These are phyloP conservation scores for Dendrobium catenatum DNA, from an alignment of 106 monocot species.

Conservation along the genomic window DNA sequence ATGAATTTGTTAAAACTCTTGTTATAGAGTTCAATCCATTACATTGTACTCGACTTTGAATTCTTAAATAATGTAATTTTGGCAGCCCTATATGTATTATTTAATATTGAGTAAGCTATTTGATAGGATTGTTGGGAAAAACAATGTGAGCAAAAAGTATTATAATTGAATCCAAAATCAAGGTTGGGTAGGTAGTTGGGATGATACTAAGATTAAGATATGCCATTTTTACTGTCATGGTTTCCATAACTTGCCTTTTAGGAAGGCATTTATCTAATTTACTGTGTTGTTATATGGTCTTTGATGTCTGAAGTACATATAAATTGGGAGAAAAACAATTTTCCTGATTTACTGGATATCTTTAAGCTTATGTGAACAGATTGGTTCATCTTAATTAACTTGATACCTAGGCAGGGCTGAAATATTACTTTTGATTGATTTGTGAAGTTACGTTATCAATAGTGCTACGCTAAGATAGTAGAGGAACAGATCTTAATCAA, in stretches of 20 bases:
- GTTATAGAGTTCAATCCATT: no score
- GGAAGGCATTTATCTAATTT: background rate
- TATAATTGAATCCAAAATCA: background rate
- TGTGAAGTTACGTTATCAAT: background rate
- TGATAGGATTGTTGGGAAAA: background rate
- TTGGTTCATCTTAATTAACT: background rate
- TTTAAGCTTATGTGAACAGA: background rate
- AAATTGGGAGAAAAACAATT: background rate
- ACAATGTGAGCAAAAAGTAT: background rate
- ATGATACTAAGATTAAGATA: background rate
- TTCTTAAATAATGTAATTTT: no score
- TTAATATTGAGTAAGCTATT: background rate
- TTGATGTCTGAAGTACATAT: background rate
- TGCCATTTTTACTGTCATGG: background rate
- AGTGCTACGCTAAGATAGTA: background rate
- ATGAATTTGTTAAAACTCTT: no score
- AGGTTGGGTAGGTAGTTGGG: background rate
- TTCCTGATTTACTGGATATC: background rate
- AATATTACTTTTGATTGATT: background rate
- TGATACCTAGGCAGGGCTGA: background rate
- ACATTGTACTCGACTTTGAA: no score
- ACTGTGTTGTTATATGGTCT: background rate
- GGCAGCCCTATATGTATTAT: no score
- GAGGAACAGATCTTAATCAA: background rate
- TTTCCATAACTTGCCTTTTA: background rate